phyloP scores from a whole-genome alignment of 441 rosid genomes.

The Dalechampia spathulata region DNA sequence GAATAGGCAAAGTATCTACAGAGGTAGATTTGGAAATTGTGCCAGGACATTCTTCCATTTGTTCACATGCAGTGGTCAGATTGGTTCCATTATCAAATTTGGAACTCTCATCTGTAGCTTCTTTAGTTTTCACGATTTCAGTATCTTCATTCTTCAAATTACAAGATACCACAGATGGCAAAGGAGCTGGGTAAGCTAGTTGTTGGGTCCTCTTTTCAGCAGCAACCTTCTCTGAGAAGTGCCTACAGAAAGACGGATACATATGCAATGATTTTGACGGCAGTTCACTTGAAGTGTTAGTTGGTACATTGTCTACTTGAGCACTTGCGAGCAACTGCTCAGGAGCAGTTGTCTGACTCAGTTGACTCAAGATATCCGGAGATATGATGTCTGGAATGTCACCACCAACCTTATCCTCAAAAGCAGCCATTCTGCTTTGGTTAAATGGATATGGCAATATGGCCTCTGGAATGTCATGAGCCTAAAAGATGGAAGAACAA shows the following conservation, averaged over 20 bases:
- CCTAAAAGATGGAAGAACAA: slow-evolving; percentile 19
- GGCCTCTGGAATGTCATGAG: slow-evolving; percentile 34
- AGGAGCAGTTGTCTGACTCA: slow-evolving; percentile 2
- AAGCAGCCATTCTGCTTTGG: slow-evolving; percentile 13
- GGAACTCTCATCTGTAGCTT: slow-evolving; percentile 1
- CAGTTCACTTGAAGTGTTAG: slow-evolving; percentile 14
- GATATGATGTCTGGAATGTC: slow-evolving; percentile 13
- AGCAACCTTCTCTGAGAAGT: slow-evolving; percentile 27
- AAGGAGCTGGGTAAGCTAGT: slow-evolving; percentile 11
- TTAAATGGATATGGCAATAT: slow-evolving; percentile 28
- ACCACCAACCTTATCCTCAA: slow-evolving; percentile 5
- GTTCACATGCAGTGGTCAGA: slow-evolving; percentile 2
- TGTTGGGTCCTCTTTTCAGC: slow-evolving; percentile 14
- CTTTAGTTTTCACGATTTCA: slow-evolving; percentile 5
- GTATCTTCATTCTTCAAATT: slow-evolving; percentile 10
- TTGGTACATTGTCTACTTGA: slow-evolving; percentile 3
- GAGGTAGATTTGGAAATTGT: slow-evolving; percentile 3
- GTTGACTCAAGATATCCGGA: slow-evolving; percentile 16
- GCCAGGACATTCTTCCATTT: slow-evolving; percentile 15
- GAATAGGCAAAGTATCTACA: slow-evolving; percentile 4
- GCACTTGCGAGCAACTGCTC: slow-evolving; percentile 13
- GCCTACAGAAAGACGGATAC: slow-evolving; percentile 21
- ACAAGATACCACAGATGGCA: slow-evolving; percentile 3
- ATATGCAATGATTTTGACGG: slow-evolving; percentile 18
- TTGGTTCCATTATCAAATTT: slow-evolving; percentile 5